These are phyloP conservation scores for Hyaloscypha bicolor DNA, from an alignment of 495 filamentous ascomycete species.

Conservation along the genomic window DNA sequence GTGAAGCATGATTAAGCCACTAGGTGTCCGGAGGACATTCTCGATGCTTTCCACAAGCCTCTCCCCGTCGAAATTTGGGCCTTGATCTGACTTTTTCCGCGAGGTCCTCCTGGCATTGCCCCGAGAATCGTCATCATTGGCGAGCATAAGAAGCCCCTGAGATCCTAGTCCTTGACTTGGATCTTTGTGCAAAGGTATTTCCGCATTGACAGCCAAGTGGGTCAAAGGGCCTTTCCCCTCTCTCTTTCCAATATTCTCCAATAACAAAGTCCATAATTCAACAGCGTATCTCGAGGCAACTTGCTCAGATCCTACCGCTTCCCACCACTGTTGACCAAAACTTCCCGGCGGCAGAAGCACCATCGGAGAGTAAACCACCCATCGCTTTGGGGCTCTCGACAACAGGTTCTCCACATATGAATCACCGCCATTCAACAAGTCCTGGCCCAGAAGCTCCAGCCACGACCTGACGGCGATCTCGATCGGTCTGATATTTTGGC, in stretches of 20 bases:
- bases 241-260: slow-evolving; percentile 51
- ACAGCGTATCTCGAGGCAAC: not conserved
- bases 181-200: slow-evolving; percentile 55
- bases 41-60: slow-evolving; percentile 33
- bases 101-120: not conserved
- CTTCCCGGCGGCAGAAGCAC: slow-evolving; percentile 65
- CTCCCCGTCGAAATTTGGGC: not conserved
- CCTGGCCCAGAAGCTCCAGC: slow-evolving; percentile 13
- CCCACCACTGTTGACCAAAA: slow-evolving; percentile 54
- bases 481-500: slow-evolving; percentile 18
- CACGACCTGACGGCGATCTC: slow-evolving; percentile 28
- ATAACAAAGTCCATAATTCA: slow-evolving; percentile 45
- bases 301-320: slow-evolving; percentile 39
- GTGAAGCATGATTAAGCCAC: slow-evolving; percentile 59
- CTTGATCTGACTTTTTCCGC: not conserved
- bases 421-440: slow-evolving; percentile 6
- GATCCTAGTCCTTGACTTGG: slow-evolving; percentile 3
- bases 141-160: not conserved
- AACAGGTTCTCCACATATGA: slow-evolving; percentile 32
- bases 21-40: slow-evolving; percentile 71
- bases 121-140: not conserved
- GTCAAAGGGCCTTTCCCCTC: slow-evolving; percentile 50
- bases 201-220: slow-evolving; percentile 73
- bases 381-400: slow-evolving; percentile 59
- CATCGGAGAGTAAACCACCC: slow-evolving; percentile 70